Evolutionary conservation across 768 basidiomycete species (phyloP).

Genomic region (Suillus hirtellus): DNA sequence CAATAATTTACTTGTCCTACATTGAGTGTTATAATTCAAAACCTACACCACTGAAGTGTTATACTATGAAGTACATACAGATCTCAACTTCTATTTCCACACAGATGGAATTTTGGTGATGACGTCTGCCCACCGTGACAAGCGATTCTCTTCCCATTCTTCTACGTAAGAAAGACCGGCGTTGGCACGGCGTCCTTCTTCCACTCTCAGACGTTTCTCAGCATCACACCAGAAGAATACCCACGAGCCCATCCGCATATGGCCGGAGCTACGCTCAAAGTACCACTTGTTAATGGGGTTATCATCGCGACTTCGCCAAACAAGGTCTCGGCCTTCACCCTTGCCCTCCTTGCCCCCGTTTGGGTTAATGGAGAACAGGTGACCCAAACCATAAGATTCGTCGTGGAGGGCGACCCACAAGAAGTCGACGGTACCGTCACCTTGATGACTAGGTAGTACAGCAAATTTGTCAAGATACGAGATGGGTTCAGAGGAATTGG

Average conservation of each 20-base stretch:
- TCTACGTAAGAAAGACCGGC: slow-evolving; percentile 72
- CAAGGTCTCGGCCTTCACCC: slow-evolving; percentile 90
- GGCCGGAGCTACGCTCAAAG: slow-evolving; percentile 92
- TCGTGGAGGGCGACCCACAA: slow-evolving; percentile 98
- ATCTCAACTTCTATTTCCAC: slow-evolving; percentile 53
- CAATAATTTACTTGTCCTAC: slow-evolving; percentile 11
- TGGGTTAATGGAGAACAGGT: slow-evolving; percentile 91
- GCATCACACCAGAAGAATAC: slow-evolving; percentile 98
- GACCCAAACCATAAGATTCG: slow-evolving; percentile 95
- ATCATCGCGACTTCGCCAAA: slow-evolving; percentile 91
- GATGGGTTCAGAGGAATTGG: slow-evolving; percentile 48
- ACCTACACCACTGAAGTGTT: slow-evolving; percentile 14
- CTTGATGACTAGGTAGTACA: slow-evolving; percentile 91
- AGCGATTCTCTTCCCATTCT: slow-evolving; percentile 72
- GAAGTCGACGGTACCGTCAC: slow-evolving; percentile 98
- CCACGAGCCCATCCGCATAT: slow-evolving; percentile 84
- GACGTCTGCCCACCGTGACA: slow-evolving; percentile 67
- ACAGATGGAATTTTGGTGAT: slow-evolving; percentile 74
- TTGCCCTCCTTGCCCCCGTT: slow-evolving; percentile 90
- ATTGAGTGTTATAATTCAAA: slow-evolving; percentile 9
- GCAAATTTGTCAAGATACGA: slow-evolving; percentile 99
- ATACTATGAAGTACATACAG: slow-evolving; percentile 10
- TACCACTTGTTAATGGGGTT: slow-evolving; percentile 99
- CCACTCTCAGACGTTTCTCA: slow-evolving; percentile 77
- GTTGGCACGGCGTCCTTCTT: slow-evolving; percentile 63